Evolutionary conservation across 495 filamentous ascomycete genomes (phyloP), one percentile per base, ranked within the genome.

Genomic region (Talaromyces thailandensis): DNA sequence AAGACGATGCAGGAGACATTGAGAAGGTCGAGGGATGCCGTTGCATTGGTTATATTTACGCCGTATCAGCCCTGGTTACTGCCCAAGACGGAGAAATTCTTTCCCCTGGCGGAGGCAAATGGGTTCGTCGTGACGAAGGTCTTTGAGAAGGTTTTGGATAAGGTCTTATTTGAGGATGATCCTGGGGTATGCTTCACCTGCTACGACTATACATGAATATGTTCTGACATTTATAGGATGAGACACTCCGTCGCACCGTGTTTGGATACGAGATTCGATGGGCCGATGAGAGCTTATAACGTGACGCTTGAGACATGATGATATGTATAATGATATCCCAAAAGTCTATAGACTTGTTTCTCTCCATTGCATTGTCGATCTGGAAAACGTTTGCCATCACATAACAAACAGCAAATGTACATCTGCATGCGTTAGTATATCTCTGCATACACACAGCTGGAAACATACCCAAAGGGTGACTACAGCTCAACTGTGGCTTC

Each of bases 401-500:
- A 62, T 37, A 16, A 62, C 61, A 31, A 62, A 62, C 14, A 62
- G 52, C 21, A 62, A 48, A 57, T 62, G 26, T 32, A 62, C 61
- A 62, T 62, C 61, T 62, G 35, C 18, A 8, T n/a, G 4, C 3
- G 29, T 28, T n/a, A 62, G 24, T 40, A 56, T 37, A 23, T 58
- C 4, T 1, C 2, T 37, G 12, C 32, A 18, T 37, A 62, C 6
- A 25, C 16, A 61, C 2, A 7, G 31, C 48, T 16, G n/a, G 48
- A 25, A 16, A 56, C 50, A 14, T 57, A 62, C 61, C 61, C 29
- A 62, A 62, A 8, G 61, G 61, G 57, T 62, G 61, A 43, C 61
- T 96, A 79, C 90, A 91, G 72, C 92, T 96, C 64, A 98, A 81
- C 80, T 98, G 94, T 65, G 94, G 94, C 79, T 96, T 97, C 77